These are phyloP conservation scores for Ceratocystis ficicola DNA, from an alignment of 2,329 filamentous ascomycete species.

Conservation along the genomic window DNA sequence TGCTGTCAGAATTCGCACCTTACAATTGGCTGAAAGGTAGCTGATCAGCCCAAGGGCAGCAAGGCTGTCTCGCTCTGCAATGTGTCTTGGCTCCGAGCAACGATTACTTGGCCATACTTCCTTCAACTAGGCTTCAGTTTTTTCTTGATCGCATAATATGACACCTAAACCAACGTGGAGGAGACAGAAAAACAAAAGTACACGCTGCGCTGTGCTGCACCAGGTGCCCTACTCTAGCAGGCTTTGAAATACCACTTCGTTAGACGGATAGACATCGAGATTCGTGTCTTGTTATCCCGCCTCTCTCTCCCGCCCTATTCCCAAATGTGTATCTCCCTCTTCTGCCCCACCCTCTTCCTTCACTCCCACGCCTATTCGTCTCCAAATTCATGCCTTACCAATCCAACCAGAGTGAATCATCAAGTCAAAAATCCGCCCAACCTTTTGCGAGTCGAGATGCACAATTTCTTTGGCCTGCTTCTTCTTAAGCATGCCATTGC, in stretches of 20 bases:
- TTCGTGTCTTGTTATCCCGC: no score
- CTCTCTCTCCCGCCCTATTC: neutral
- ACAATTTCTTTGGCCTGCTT: constrained; percentile 84
- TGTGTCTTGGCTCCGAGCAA: no score
- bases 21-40: no score
- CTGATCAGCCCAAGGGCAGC: no score
- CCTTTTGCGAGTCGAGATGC: constrained; percentile 71
- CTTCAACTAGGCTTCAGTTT: no score
- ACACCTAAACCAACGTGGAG: no score
- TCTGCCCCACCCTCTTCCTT: neutral
- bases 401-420: constrained; percentile 91
- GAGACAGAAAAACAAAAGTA: no score
- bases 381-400: constrained; percentile 52
- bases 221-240: neutral
- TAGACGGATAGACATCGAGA: neutral
- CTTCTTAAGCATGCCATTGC: constrained; percentile 80
- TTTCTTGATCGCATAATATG: no score
- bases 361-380: neutral
- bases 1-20: no score
- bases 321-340: neutral
- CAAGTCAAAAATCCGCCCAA: constrained; percentile 81
- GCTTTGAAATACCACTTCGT: neutral
- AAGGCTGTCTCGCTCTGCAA: no score
- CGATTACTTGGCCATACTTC: no score
- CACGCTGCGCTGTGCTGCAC: no score